These are phyloP conservation scores for Aspergillus affinis DNA, from an alignment of 495 filamentous ascomycete species.

Conservation along the genomic window DNA sequence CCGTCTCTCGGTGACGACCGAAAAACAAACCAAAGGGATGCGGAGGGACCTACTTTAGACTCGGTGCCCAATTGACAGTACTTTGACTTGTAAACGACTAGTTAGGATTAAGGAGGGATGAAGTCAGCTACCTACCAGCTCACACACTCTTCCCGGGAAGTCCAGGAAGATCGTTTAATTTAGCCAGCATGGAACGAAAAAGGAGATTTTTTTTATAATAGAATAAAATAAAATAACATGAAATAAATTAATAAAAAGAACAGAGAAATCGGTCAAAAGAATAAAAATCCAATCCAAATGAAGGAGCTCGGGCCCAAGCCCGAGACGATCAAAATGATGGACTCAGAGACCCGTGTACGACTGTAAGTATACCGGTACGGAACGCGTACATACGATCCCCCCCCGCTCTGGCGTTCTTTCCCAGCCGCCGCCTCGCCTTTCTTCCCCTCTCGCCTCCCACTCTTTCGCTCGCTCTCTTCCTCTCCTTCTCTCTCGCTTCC, in stretches of 20 bases:
- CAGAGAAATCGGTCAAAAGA: neutral
- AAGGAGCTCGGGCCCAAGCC: neutral
- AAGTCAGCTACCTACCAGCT: neutral
- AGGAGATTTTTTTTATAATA: too few species aligned
- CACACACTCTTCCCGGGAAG: too few species aligned
- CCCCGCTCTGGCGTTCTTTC: slow-evolving; percentile 23
- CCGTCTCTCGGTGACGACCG: too few species aligned
- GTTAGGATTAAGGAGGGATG: neutral
- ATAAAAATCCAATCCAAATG: slow-evolving; percentile 6
- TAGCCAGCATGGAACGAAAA: neutral
- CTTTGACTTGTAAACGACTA: neutral
- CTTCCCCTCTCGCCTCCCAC: slow-evolving; percentile 29
- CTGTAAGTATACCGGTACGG: too few species aligned
- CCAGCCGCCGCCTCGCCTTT: slow-evolving; percentile 27
- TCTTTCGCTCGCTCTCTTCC: slow-evolving; percentile 32
- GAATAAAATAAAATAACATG: too few species aligned
- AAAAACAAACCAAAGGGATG: neutral
- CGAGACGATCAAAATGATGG: neutral
- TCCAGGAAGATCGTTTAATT: too few species aligned
- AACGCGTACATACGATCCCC: neutral
- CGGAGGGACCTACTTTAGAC: too few species aligned
- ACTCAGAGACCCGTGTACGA: too few species aligned
- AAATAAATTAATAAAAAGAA: slow-evolving; percentile 5
- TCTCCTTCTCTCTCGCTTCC: slow-evolving; percentile 31
- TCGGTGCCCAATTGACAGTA: neutral